Base-by-base conservation (phyloP, 2,329 filamentous ascomycete genomes). In the Alternaria ventricosa region DNA sequence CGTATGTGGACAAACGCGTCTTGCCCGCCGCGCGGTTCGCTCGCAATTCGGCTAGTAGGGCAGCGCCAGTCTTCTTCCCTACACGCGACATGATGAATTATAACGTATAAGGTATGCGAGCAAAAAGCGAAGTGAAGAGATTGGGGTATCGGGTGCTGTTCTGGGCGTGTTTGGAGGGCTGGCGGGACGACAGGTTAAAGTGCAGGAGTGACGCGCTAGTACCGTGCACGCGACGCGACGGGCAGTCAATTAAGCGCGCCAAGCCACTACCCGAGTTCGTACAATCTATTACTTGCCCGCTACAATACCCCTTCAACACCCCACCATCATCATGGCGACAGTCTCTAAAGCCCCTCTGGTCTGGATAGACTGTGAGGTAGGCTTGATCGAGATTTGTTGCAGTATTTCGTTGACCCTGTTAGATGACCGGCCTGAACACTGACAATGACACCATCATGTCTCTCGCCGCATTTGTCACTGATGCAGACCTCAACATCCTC, bases 361-460 rank as follows among this genome's bases (percentile, higher is more conserved):
- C 66, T 96, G 93, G 93, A 94, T 97, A 68, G 93, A 97, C 81
- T 91, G 89, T 75, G 89, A 91, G 81, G 87, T 88, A 78, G 53
- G 70, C 51, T 27, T 15, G 30, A 20, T 11, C 13, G 11, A 6
- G 5, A 23, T 44, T 45, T n/a, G 20, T n/a, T 50, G 22, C n/a
- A 23, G 7, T 44, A 36, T 30, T 36, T 58, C 28, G 45, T 58
- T 73, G 49, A 78, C 45, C n/a, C 6, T 11, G 55, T 36, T 70
- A 97, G 93, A 99, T 99, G 96, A 98, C 93, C 30, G 93, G 93
- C 22, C 87, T 97, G 8, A 86, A 97, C 79, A 86, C 90, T 2
- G 87, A 92, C 63, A 88, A 84, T 30, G 95, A 98, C 76, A 89
- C 90, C 60, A 96, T 98, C 75, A 89, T 98, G 75, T 94, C 97